Conservation (phyloP, 306 rosid genomes). For the Spatholobus suberectus region DNA sequence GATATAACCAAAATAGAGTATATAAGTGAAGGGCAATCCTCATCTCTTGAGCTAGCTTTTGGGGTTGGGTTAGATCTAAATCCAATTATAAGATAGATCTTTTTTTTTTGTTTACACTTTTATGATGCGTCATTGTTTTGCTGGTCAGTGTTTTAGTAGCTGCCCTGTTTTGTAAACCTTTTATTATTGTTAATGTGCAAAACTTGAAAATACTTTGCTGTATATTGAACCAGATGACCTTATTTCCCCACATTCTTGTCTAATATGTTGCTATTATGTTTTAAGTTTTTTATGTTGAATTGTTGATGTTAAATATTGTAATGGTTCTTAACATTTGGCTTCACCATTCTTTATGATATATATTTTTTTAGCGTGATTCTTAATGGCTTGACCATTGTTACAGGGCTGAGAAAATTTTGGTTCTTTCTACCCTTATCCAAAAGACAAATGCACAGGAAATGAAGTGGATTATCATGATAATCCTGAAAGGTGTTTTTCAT, state of each 20-base stretch:
- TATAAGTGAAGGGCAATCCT: too few species aligned
- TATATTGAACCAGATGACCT: slow-evolving; percentile 22
- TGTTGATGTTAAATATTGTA: not conserved
- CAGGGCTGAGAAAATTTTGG: slow-evolving; percentile 77
- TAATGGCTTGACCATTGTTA: slow-evolving; percentile 41
- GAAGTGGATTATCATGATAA: slow-evolving; percentile 99
- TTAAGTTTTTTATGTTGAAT: not conserved
- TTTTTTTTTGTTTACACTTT: too few species aligned
- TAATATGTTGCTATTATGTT: slow-evolving; percentile 11
- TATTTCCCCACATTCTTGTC: not conserved
- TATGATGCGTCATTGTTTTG: too few species aligned
- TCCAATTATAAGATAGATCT: too few species aligned
- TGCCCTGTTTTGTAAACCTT: slow-evolving; percentile 19
- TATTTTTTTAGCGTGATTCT: slow-evolving; percentile 11
- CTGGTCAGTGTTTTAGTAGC: slow-evolving; percentile 19
- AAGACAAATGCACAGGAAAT: slow-evolving; percentile 94
- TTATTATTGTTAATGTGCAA: not conserved
- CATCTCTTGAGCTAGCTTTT: too few species aligned
- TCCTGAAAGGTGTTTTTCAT: slow-evolving; percentile 73
- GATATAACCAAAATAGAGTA: too few species aligned
- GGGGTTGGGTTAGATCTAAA: too few species aligned
- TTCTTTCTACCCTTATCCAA: slow-evolving; percentile 78
- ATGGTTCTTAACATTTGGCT: not conserved
- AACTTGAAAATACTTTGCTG: slow-evolving; percentile 11
- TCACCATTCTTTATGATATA: slow-evolving; percentile 4